phyloP scores from a whole-genome alignment of 2,329 filamentous ascomycete species.

The Microdochium trichocladiopsis region DNA sequence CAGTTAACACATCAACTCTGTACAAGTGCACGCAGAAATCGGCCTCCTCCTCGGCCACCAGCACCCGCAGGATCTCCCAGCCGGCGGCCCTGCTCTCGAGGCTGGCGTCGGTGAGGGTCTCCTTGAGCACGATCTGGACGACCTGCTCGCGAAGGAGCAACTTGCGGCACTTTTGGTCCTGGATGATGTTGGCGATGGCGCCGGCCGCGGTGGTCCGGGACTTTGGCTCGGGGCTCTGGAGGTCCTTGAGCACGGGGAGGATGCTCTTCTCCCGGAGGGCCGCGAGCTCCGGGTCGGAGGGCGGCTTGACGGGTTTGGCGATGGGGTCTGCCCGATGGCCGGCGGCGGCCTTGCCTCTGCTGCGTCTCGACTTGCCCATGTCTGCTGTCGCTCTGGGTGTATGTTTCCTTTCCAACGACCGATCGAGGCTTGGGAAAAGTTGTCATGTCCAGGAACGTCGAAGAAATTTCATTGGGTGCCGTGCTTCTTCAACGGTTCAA shows the following conservation, averaged over 20 bases:
- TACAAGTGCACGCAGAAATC: slow-evolving; percentile 63
- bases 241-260: slow-evolving; percentile 53
- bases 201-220: slow-evolving; percentile 51
- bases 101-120: slow-evolving; percentile 56
- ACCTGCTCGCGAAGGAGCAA: slow-evolving; percentile 60
- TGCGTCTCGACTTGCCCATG: slow-evolving; percentile 56
- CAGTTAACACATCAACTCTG: slow-evolving; percentile 52
- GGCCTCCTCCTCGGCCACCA: slow-evolving; percentile 56
- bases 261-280: slow-evolving; percentile 57
- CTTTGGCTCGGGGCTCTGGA: slow-evolving; percentile 52
- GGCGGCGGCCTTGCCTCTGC: slow-evolving; percentile 32
- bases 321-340: slow-evolving; percentile 47
- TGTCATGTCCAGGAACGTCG: not conserved
- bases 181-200: slow-evolving; percentile 55
- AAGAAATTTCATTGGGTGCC: not conserved
- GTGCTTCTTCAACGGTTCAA: not conserved
- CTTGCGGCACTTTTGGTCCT: slow-evolving; percentile 56
- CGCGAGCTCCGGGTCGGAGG: slow-evolving; percentile 55
- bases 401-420: slow-evolving; percentile 1
- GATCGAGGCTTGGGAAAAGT: no score
- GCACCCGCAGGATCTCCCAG: slow-evolving; percentile 58
- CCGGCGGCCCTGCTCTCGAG: slow-evolving; percentile 58
- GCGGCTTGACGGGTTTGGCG: slow-evolving; percentile 51
- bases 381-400: slow-evolving; percentile 7
- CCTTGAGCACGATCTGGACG: slow-evolving; percentile 54